Conservation (phyloP, 805 yeast species). For the Starmerella potacharoeniae region DNA sequence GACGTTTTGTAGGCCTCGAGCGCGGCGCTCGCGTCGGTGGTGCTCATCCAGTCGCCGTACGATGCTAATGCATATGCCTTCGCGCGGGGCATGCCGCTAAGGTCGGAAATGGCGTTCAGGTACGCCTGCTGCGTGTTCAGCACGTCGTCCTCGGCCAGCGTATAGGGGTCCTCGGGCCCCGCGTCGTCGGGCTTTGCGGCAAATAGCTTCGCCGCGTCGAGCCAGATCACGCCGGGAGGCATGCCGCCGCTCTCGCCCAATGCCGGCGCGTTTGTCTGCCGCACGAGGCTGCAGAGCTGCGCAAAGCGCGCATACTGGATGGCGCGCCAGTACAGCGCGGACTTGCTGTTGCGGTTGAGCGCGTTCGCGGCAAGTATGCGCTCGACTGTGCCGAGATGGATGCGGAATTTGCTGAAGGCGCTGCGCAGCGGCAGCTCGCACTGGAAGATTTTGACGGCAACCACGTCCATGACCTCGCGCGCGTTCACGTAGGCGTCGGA, state of each 20-base stretch:
- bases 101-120: constrained; percentile 14
- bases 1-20: constrained; percentile 16
- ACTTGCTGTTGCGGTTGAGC: constrained; percentile 20
- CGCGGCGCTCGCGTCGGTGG: constrained; percentile 12
- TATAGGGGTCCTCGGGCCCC: constrained; percentile 6
- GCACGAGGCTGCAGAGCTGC: constrained; percentile 18
- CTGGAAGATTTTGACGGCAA: constrained; percentile 53
- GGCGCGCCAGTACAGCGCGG: constrained; percentile 42
- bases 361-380: constrained; percentile 24
- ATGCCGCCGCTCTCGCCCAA: constrained; percentile 7
- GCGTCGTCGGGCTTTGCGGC: constrained; percentile 18
- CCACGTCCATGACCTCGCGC: constrained; percentile 40
- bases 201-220: constrained; percentile 33
- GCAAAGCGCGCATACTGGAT: constrained; percentile 59
- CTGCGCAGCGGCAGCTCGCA: constrained; percentile 38
- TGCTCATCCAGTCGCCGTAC: constrained; percentile 17
- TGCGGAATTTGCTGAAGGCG: constrained; percentile 53
- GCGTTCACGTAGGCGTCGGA: constrained; percentile 13
- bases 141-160: not conserved
- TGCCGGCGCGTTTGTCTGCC: not conserved
- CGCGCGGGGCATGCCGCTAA: constrained; percentile 12
- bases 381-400: constrained; percentile 47
- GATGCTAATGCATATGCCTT: constrained; percentile 14
- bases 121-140: constrained; percentile 12
- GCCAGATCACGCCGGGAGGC: constrained; percentile 20